A percentile compares a stretch with the other conserved stretches of the same genome.
These are phyloP conservation scores for Sporothrix humicola DNA, from an alignment of 2,329 filamentous ascomycete species.

Conservation along the genomic window DNA sequence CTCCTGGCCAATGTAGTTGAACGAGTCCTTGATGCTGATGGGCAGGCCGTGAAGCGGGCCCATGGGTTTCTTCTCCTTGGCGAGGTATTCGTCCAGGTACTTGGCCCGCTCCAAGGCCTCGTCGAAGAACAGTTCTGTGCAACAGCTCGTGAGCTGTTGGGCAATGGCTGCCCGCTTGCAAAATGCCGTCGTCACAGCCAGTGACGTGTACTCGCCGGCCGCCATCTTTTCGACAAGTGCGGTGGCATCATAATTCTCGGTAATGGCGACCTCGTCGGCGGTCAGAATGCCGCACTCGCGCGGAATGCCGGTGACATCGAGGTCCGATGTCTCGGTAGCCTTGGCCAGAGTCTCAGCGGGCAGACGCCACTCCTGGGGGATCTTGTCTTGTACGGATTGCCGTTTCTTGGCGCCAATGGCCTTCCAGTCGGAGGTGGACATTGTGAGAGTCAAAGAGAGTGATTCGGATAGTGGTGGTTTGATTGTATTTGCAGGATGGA, in stretches of 20 bases:
- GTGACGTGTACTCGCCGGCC: conserved; percentile 17
- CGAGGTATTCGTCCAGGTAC: conserved; percentile 45
- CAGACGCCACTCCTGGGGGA: conserved; percentile 17
- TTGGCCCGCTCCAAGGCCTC: conserved; percentile 44
- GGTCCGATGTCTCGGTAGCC: not conserved
- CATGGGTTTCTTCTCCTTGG: conserved; percentile 42
- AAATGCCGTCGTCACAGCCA: conserved; percentile 30
- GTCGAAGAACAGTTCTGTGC: conserved; percentile 50
- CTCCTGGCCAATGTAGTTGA: conserved; percentile 26
- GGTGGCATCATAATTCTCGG: conserved; percentile 29
- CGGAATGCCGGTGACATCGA: conserved; percentile 28
- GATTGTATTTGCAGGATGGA: too few relatives aligned
- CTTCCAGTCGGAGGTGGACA: conserved; percentile 13
- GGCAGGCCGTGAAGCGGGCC: conserved; percentile 55
- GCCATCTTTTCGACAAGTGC: conserved; percentile 22
- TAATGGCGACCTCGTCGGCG: conserved; percentile 29
- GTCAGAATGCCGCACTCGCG: conserved; percentile 30
- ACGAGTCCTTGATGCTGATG: conserved; percentile 33
- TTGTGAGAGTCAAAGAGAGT: not conserved
- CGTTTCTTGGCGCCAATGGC: conserved; percentile 3
- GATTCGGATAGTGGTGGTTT: not conserved
- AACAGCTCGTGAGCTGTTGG: conserved; percentile 46
- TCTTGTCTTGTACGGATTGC: conserved; percentile 12
- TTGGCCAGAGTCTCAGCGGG: not conserved
- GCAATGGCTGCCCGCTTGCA: conserved; percentile 32